These are phyloP conservation scores for Fusarium pilosicola DNA, from an alignment of 2,329 filamentous ascomycete species.

Conservation along the genomic window DNA sequence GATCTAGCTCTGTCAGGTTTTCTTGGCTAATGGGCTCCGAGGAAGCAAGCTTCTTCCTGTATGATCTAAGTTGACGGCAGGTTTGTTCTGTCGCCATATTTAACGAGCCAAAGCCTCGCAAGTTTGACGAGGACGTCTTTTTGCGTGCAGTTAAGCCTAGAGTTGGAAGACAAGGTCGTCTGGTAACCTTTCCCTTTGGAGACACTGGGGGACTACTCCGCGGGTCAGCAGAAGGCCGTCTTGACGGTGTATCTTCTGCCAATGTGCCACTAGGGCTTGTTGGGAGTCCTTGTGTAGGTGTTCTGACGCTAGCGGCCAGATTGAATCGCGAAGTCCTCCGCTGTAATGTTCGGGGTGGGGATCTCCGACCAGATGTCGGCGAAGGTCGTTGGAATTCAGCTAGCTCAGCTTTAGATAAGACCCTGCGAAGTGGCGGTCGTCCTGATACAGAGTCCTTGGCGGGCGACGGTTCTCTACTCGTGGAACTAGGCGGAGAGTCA, in stretches of 20 bases:
- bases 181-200: constrained; percentile 58
- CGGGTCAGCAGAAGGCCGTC: constrained; percentile 57
- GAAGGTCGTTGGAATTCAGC: constrained; percentile 76
- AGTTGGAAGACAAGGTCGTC: constrained; percentile 65
- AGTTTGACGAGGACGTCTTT: constrained; percentile 58
- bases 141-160: constrained; percentile 59
- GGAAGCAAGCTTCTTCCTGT: constrained; percentile 70
- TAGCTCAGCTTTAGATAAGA: constrained; percentile 87
- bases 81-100: constrained; percentile 73
- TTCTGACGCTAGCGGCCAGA: constrained; percentile 50
- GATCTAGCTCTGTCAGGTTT: constrained; percentile 69
- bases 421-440: constrained; percentile 81
- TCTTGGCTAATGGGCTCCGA: constrained; percentile 67
- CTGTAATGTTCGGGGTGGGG: constrained; percentile 64
- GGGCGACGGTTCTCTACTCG: constrained; percentile 65
- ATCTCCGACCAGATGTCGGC: constrained; percentile 59
- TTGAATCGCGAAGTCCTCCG: constrained; percentile 65
- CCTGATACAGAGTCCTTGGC: constrained; percentile 63
- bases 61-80: constrained; percentile 69
- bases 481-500: constrained; percentile 53
- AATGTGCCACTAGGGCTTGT: constrained; percentile 54
- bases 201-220: constrained; percentile 61
- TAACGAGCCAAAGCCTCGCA: constrained; percentile 64
- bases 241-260: constrained; percentile 58
- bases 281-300: constrained; percentile 53